phyloP scores from a whole-genome alignment of 768 basidiomycete species.

The Boletus rex-veris region DNA sequence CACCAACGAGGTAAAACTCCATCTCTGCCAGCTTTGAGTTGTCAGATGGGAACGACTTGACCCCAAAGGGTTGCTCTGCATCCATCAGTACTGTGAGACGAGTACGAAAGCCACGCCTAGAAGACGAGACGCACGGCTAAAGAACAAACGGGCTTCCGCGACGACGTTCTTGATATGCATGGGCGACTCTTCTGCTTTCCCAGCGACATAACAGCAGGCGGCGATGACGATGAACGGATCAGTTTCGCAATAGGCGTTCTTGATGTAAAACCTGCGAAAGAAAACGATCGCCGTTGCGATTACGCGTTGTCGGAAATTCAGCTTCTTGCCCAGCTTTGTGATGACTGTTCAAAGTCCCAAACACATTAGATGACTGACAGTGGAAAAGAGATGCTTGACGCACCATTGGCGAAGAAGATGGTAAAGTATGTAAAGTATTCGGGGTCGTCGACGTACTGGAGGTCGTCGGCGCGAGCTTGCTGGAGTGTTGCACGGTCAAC shows the following conservation, averaged over 20 bases:
- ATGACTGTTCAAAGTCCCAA: conserved; percentile 51
- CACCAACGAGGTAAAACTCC: conserved; percentile 98
- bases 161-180: conserved; percentile 93
- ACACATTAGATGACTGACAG: not conserved
- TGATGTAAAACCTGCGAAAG: conserved; percentile 95
- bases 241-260: conserved; percentile 93
- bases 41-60: conserved; percentile 82
- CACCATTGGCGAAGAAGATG: conserved; percentile 88
- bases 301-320: conserved; percentile 81
- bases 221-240: conserved; percentile 92
- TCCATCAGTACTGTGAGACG: not conserved
- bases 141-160: conserved; percentile 73
- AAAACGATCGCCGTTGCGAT: conserved; percentile 94
- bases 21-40: conserved; percentile 94
- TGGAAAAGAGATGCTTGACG: conserved; percentile 6
- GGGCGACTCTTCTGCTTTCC: conserved; percentile 96
- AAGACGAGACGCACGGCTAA: conserved; percentile 53
- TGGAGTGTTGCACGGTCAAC: conserved; percentile 74
- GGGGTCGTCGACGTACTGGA: conserved; percentile 73
- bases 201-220: conserved; percentile 93
- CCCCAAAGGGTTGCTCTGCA: conserved; percentile 61
- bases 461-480: conserved; percentile 73
- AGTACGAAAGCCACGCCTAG: not conserved
- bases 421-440: conserved; percentile 77
- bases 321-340: conserved; percentile 80